Percentiles rank a stretch among this genome's conserved stretches.
Evolutionary conservation across 306 rosid species (phyloP).

Genomic region (Inga oerstediana): DNA sequence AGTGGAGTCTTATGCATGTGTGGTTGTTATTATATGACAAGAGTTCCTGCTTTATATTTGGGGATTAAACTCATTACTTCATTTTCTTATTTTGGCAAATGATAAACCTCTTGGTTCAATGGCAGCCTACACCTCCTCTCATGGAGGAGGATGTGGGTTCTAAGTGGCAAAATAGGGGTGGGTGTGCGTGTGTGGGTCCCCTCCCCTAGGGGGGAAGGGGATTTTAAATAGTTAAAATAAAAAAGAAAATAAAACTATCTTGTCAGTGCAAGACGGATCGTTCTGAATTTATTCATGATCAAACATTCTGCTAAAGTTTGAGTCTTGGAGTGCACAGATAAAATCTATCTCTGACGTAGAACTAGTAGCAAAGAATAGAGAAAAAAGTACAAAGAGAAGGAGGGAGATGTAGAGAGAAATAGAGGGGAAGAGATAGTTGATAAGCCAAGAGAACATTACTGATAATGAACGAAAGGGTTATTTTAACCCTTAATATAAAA

Average conservation of each 20-base stretch:
- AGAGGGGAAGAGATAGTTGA: not conserved
- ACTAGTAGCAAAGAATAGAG: not conserved
- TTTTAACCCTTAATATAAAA: not conserved
- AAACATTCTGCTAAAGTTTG: not conserved
- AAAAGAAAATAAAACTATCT: not conserved
- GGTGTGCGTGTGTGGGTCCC: too few species aligned
- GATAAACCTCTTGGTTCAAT: too few species aligned
- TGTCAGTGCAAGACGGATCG: conserved; percentile 23
- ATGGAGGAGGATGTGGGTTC: too few species aligned
- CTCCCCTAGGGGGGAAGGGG: too few species aligned
- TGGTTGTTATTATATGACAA: not conserved
- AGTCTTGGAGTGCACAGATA: not conserved
- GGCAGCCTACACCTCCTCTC: too few species aligned
- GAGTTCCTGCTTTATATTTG: not conserved
- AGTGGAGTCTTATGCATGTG: not conserved
- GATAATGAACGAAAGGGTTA: not conserved
- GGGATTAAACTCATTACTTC: not conserved
- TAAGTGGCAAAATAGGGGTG: too few species aligned
- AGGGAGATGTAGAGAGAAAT: not conserved
- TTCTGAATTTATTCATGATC: not conserved
- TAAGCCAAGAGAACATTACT: not conserved
- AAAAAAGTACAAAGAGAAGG: not conserved
- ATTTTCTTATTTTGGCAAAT: too few species aligned
- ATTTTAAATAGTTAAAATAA: not conserved
- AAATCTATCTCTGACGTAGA: not conserved